Evolutionary conservation across 768 basidiomycete genomes (phyloP).

Genomic region (Tricholoma terreum): DNA sequence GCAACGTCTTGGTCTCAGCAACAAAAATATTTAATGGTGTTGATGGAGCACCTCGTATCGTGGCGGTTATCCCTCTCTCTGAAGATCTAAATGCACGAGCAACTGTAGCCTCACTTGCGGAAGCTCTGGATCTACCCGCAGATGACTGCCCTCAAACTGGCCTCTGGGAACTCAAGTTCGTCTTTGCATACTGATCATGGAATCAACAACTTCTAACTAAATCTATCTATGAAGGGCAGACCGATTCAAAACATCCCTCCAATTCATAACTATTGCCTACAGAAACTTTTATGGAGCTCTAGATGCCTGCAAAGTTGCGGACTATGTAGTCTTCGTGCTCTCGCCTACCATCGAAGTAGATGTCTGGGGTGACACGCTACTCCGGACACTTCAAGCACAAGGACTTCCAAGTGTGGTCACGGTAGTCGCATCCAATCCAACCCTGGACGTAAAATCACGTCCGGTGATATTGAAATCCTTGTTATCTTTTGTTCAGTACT

Average conservation of each 20-base stretch:
- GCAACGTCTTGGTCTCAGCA: slow-evolving; percentile 61
- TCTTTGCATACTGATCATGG: slow-evolving; percentile 6
- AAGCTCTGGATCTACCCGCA: slow-evolving; percentile 52
- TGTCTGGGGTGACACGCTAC: slow-evolving; percentile 79
- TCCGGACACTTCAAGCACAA: slow-evolving; percentile 86
- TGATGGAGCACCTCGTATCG: slow-evolving; percentile 79
- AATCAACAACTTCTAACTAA: slow-evolving; percentile 1
- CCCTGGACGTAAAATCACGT: slow-evolving; percentile 60
- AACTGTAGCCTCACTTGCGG: slow-evolving; percentile 56
- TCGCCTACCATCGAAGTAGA: slow-evolving; percentile 84
- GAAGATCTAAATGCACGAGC: slow-evolving; percentile 54
- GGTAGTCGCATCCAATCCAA: slow-evolving; percentile 56
- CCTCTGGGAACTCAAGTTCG: slow-evolving; percentile 67
- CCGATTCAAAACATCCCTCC: slow-evolving; percentile 87
- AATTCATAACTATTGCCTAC: slow-evolving; percentile 78
- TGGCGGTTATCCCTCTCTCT: slow-evolving; percentile 84
- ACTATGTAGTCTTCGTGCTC: slow-evolving; percentile 85
- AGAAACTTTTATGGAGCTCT: slow-evolving; percentile 71
- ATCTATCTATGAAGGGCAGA: slow-evolving; percentile 55
- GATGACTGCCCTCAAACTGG: slow-evolving; percentile 53
- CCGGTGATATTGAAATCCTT: slow-evolving; percentile 78
- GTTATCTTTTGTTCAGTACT: slow-evolving; percentile 93
- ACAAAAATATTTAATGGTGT: slow-evolving; percentile 77
- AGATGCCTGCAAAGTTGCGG: slow-evolving; percentile 83
- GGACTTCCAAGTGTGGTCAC: slow-evolving; percentile 85